Conservation (phyloP, 2,329 filamentous ascomycete species). For the Diaporthe helianthi region DNA sequence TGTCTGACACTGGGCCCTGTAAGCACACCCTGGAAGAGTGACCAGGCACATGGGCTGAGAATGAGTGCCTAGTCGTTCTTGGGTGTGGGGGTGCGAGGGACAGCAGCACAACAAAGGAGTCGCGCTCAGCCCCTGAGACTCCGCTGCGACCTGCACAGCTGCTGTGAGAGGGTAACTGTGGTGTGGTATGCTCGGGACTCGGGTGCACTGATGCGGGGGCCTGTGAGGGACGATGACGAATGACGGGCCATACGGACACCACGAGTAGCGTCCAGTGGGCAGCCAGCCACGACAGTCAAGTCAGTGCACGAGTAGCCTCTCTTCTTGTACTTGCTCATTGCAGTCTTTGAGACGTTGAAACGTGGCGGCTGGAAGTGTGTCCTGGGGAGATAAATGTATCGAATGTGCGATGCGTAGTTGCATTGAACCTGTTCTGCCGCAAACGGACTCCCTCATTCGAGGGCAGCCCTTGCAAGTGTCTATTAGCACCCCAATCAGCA, state of each 20-base stretch:
- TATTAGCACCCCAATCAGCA: slow-evolving; percentile 29
- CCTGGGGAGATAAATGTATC: not conserved
- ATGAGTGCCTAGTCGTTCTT: slow-evolving; percentile 14
- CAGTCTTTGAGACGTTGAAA: not conserved
- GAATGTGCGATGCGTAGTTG: not conserved
- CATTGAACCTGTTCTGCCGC: slow-evolving; percentile 20
- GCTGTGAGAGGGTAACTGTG: not conserved
- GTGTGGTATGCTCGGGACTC: slow-evolving; percentile 8
- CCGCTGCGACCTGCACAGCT: not conserved
- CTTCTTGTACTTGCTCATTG: not conserved
- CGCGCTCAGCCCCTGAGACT: slow-evolving; percentile 22
- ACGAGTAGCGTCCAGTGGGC: slow-evolving; percentile 23
- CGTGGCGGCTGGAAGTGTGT: slow-evolving; percentile 1
- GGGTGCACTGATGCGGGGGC: slow-evolving; percentile 16
- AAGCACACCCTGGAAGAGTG: not conserved
- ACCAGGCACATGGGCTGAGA: slow-evolving; percentile 20
- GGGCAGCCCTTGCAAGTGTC: slow-evolving; percentile 16
- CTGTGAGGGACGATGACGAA: slow-evolving; percentile 22
- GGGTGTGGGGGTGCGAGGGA: not conserved
- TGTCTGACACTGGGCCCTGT: slow-evolving; percentile 20
- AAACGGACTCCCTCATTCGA: slow-evolving; percentile 15
- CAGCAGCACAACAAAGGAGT: slow-evolving; percentile 17
- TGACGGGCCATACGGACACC: slow-evolving; percentile 24
- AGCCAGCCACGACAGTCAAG: slow-evolving; percentile 24
- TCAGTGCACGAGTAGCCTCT: not conserved